Evolutionary conservation across 176 grass and related monocot species (phyloP).

Genomic region (Rhynchospora breviuscula): DNA sequence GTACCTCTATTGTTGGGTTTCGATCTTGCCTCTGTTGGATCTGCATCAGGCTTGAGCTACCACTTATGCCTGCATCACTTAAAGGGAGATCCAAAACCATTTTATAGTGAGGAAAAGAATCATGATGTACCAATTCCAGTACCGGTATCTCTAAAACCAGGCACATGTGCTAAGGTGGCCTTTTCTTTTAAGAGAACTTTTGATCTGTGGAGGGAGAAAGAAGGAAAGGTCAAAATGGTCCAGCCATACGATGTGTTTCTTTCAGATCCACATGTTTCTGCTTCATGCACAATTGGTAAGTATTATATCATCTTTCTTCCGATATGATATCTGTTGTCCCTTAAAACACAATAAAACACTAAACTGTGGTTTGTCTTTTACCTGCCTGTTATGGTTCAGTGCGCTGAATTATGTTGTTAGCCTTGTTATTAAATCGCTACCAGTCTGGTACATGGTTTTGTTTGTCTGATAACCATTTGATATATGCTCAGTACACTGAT

Average conservation of each 20-base stretch:
- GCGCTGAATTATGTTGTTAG: background rate
- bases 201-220: constrained; percentile 80
- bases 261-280: constrained; percentile 76
- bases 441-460: background rate
- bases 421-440: background rate
- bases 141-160: constrained; percentile 56
- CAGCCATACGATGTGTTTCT: constrained; percentile 89
- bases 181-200: constrained; percentile 70
- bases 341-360: background rate
- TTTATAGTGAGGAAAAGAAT: constrained; percentile 47
- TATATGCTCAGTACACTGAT: background rate
- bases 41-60: constrained; percentile 78
- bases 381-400: background rate
- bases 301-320: constrained; percentile 8
- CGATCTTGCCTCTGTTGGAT: constrained; percentile 70
- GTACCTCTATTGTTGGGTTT: constrained; percentile 72
- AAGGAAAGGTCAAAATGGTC: constrained; percentile 78
- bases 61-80: constrained; percentile 74
- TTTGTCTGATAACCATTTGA: background rate
- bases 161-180: constrained; percentile 67
- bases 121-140: constrained; percentile 14
- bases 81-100: constrained; percentile 66
- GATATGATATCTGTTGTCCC: background rate
- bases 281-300: constrained; percentile 70
- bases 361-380: background rate